Evolutionary conservation across 1,284 basidiomycete species (phyloP), one percentile per base, ranked within the genome.

Genomic region (Pholiota adiposa): DNA sequence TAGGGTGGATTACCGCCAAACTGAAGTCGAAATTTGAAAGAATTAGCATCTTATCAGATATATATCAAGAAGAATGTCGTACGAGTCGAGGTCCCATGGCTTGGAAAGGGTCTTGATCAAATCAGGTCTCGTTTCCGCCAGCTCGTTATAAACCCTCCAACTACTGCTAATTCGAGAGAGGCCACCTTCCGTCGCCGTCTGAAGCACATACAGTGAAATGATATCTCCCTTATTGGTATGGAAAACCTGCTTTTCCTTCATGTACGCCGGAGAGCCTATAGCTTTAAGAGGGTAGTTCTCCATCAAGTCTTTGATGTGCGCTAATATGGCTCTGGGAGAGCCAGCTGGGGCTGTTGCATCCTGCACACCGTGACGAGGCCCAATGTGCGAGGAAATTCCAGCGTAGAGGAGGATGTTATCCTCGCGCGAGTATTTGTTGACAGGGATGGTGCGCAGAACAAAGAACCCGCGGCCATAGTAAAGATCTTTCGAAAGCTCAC

Each of bases 181-280:
- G 11, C 78, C 79, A 11, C 77, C 79, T 55, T 77, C 73, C 27
- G 69, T 73, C 16, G 77, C 76, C 0, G 67, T 68, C 55, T 76
- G 68, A 27, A 79, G 63, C 2, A 75, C 73, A 43, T 77, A 69
- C 18, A 79, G 69, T 3, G 76, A 69, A 54, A 80, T 75, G 52
- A 79, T 65, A 63, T 80, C 77, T 2, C 76, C 76, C 23, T 71
- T 69, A 56, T 79, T 77, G 2, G 77, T 78, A 56, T 79, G 78
- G 68, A 79, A 79, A 2, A 79, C 77, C 64, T 80, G 79, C 61
- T 74, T 74, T 61, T 77, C 77, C 1, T 75, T 77, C 3, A 77
- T 78, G 61, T 79, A 79, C 27, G 77, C 77, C 11, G 78, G 70
- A 52, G 72, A 72, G 6, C 77, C 76, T 49, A 77, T 74, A 9